Evolutionary conservation across 208 protist genomes (phyloP).

Genomic region (Sergeia podlipaevii): DNA sequence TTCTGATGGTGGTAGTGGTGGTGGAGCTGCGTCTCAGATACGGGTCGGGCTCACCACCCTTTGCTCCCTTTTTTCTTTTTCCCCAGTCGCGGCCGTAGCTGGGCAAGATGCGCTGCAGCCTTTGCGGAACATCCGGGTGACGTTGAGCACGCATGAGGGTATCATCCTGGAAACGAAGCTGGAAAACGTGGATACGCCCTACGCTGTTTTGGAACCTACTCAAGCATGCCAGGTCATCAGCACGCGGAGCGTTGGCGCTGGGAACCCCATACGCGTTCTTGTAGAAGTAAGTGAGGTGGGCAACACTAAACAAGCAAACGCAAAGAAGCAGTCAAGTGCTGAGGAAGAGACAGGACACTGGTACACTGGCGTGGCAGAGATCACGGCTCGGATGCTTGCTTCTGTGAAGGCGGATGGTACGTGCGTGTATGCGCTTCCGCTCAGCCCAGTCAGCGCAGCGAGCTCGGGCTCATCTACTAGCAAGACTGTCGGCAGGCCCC

Average conservation of each 20-base stretch:
- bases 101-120: constrained; percentile 3
- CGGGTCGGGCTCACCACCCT: constrained; percentile 56
- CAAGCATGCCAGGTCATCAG: background rate
- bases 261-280: no score
- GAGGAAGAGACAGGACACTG: no score
- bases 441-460: no score
- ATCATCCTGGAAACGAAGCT: constrained; percentile 9
- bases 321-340: no score
- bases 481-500: no score
- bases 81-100: constrained; percentile 20
- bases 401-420: no score
- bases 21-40: constrained; percentile 22
- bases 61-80: constrained; percentile 32
- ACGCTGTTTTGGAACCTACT: background rate
- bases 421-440: no score
- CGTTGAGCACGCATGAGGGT: constrained; percentile 12
- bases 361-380: no score
- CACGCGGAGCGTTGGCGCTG: background rate
- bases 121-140: background rate
- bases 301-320: no score
- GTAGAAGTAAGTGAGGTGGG: no score
- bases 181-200: background rate
- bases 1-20: background rate
- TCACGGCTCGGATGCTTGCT: no score
- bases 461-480: no score